Evolutionary conservation across 1,284 basidiomycete genomes (phyloP).

Genomic region (Amylostereum chailletii): DNA sequence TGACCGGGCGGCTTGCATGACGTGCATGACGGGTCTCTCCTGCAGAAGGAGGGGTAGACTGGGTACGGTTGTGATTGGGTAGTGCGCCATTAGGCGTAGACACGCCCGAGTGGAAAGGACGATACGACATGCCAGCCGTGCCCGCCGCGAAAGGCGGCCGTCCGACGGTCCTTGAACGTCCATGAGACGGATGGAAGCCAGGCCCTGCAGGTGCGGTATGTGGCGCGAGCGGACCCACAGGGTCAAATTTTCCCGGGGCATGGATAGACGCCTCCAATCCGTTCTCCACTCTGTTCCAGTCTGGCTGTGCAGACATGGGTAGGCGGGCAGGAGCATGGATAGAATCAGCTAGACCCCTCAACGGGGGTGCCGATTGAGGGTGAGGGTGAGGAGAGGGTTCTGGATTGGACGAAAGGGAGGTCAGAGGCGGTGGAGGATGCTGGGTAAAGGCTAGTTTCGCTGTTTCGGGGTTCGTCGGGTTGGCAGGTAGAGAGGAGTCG

Average conservation of each 20-base stretch:
- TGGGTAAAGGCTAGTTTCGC: too few relatives aligned
- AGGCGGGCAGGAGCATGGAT: slow-evolving; percentile 38
- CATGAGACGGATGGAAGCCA: slow-evolving; percentile 29
- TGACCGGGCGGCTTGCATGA: slow-evolving; percentile 50
- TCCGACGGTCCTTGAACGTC: slow-evolving; percentile 45
- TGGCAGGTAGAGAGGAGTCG: too few relatives aligned
- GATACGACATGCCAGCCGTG: slow-evolving; percentile 17
- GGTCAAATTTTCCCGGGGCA: slow-evolving; percentile 1
- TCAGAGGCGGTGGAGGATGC: too few relatives aligned
- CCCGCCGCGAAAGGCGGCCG: slow-evolving; percentile 18
- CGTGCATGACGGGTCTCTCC: slow-evolving; percentile 27
- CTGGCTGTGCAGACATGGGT: slow-evolving; percentile 21
- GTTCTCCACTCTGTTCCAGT: slow-evolving; percentile 14
- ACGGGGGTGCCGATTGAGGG: slow-evolving; percentile 13
- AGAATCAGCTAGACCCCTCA: slow-evolving; percentile 24
- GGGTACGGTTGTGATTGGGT: slow-evolving; percentile 42
- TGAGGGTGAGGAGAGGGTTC: too few relatives aligned
- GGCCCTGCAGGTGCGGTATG: slow-evolving; percentile 15
- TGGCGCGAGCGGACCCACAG: slow-evolving; percentile 20
- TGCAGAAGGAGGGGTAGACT: slow-evolving; percentile 51
- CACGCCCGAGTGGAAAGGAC: slow-evolving; percentile 28
- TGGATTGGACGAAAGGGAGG: too few relatives aligned
- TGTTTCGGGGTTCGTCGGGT: too few relatives aligned
- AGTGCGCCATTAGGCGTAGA: slow-evolving; percentile 3
- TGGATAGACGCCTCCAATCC: slow-evolving; percentile 5